Percentiles rank a stretch among this genome's conserved stretches.
Conservation (phyloP, 305 asterid genomes). For the Fraxinus baroniana region DNA sequence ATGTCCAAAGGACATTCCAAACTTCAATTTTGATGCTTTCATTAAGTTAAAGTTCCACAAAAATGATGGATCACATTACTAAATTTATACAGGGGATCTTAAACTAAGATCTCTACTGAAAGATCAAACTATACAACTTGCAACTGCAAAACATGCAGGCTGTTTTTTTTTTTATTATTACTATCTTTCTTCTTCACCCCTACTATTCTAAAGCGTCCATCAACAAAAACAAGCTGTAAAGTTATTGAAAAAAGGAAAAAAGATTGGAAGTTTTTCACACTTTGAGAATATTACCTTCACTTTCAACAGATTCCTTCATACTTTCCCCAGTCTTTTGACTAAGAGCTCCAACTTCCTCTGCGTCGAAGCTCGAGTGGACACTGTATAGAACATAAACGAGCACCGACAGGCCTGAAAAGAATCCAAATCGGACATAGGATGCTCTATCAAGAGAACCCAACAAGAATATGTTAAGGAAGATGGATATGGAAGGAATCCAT, state of each 20-base stretch:
- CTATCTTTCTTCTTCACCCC: neutral
- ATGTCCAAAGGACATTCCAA: neutral
- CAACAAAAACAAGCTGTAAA: slow-evolving; percentile 27
- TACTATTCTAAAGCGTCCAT: slow-evolving; percentile 20
- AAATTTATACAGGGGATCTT: slow-evolving; percentile 17
- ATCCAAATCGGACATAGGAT: slow-evolving; percentile 70
- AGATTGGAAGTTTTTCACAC: slow-evolving; percentile 31
- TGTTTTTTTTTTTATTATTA: neutral
- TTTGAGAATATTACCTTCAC: slow-evolving; percentile 43
- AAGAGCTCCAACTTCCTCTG: slow-evolving; percentile 65
- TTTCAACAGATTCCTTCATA: slow-evolving; percentile 48
- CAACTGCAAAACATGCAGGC: slow-evolving; percentile 23
- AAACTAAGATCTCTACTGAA: slow-evolving; percentile 9
- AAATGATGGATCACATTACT: slow-evolving; percentile 29
- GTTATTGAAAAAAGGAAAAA: slow-evolving; percentile 4
- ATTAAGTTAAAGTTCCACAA: slow-evolving; percentile 28
- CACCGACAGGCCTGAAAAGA: slow-evolving; percentile 64
- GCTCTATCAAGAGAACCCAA: slow-evolving; percentile 64
- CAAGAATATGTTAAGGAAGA: slow-evolving; percentile 83
- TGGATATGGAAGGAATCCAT: slow-evolving; percentile 83
- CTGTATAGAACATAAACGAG: slow-evolving; percentile 71
- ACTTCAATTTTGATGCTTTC: slow-evolving; percentile 12
- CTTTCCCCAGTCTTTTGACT: slow-evolving; percentile 48
- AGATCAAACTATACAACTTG: slow-evolving; percentile 31
- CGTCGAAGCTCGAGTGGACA: slow-evolving; percentile 92